Evolutionary conservation across 1,284 basidiomycete species (phyloP).

Genomic region (Termitomyces sp.): DNA sequence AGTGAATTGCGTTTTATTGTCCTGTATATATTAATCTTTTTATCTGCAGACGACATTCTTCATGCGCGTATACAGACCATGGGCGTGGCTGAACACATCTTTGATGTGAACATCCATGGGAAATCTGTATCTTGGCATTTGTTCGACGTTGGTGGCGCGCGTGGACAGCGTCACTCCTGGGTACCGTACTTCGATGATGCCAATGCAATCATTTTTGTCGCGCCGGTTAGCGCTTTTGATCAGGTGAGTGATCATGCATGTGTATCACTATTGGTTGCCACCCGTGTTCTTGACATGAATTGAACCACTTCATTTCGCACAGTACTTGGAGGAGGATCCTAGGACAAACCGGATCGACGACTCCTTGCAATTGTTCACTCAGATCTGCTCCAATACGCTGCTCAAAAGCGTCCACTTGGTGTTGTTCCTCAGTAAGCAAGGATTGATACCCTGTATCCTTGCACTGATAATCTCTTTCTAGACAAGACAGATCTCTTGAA

Average conservation of each 20-base stretch:
- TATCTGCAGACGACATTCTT: slow-evolving; percentile 66
- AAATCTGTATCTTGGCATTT: slow-evolving; percentile 74
- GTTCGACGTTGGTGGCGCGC: slow-evolving; percentile 76
- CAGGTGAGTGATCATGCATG: slow-evolving; percentile 44
- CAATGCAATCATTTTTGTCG: slow-evolving; percentile 81
- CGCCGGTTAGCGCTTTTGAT: slow-evolving; percentile 83
- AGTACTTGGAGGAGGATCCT: slow-evolving; percentile 82
- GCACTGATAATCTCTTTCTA: slow-evolving; percentile 25
- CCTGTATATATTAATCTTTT: slow-evolving; percentile 30
- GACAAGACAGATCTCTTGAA: slow-evolving; percentile 75
- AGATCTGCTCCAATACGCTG: slow-evolving; percentile 75
- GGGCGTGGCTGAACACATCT: slow-evolving; percentile 76
- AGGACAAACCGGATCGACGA: slow-evolving; percentile 79
- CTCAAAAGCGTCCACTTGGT: slow-evolving; percentile 76
- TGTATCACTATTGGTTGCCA: background rate
- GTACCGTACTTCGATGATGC: slow-evolving; percentile 80
- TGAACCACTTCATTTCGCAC: slow-evolving; percentile 8
- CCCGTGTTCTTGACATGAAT: background rate
- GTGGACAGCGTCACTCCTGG: slow-evolving; percentile 81
- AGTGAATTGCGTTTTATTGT: slow-evolving; percentile 7
- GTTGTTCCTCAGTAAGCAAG: slow-evolving; percentile 61
- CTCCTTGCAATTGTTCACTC: slow-evolving; percentile 76
- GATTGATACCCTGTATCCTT: background rate
- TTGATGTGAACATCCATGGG: slow-evolving; percentile 69
- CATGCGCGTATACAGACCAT: slow-evolving; percentile 82